Base-by-base conservation (phyloP, 257 asterid species). In the Solanum pennellii region DNA sequence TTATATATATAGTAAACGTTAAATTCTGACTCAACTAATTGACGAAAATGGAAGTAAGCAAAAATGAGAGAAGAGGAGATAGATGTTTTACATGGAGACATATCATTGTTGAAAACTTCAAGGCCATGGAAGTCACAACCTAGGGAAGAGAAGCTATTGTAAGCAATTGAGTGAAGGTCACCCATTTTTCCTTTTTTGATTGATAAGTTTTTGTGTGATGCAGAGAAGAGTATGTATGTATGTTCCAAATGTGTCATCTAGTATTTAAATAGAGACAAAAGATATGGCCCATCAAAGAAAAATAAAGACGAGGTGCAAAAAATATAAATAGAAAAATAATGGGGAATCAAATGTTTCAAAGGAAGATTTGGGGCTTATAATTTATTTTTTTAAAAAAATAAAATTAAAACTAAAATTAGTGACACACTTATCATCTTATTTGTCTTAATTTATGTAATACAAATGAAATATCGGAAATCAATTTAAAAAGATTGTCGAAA, bases 101-200 rank as follows among this genome's bases (percentile, higher is more conserved):
- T 91, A 90, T 91, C 92, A 90, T 93, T 87, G 92, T 93, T 91
- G 98, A 94, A 85, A 94, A 94, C 97, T 92, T 93, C 95, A 89
- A 94, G 91, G 85, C 87, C 87, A 82, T 92, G 90, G 60, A 91
- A 87, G 87, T 87, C 92, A 89, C 91, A 90, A 80, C 89, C 90
- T 79, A 86, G 86, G 91, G 92, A 91, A 68, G 93, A 83, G 88
- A 52, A 80, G 69, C 62, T 76, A 79, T 84, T 88, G 87, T 91
- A 92, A 85, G 93, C 92, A 86, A 93, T 92, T 92, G 94, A 90
- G 89, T 93, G 90, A 83, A 92, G 93, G 86, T 92, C 94, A 84
- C 90, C 93, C 95, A 91, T 91, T 23, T 7, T 14, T 44, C 68
- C 21, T 39, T 44, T 83, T 25, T 29, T 3, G 62, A 62, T 59